Percentiles rank a stretch among this genome's conserved stretches.
Evolutionary conservation across 768 basidiomycete genomes (phyloP).

Genomic region (Pleurotus platypus): DNA sequence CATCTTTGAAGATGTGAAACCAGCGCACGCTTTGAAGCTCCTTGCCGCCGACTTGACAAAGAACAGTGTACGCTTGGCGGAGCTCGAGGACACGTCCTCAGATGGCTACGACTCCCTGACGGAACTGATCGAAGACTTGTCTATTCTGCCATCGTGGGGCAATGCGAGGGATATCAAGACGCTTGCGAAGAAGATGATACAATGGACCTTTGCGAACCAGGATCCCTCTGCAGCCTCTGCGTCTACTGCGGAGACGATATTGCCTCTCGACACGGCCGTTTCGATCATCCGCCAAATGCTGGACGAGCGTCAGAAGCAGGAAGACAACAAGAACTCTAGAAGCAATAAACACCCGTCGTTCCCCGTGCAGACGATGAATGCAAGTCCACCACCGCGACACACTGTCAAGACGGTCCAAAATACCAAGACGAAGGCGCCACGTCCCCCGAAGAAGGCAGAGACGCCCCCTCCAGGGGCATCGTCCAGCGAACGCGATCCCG

Average conservation of each 20-base stretch:
- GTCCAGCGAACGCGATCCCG: conserved; percentile 37
- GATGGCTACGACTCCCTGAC: conserved; percentile 30
- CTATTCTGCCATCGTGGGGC: conserved; percentile 55
- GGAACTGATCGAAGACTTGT: conserved; percentile 35
- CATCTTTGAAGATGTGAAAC: conserved; percentile 46
- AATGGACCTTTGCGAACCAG: conserved; percentile 27
- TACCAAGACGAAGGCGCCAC: conserved; percentile 8
- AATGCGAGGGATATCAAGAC: conserved; percentile 66
- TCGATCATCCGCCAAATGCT: conserved; percentile 15
- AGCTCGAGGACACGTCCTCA: conserved; percentile 29
- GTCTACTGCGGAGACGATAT: conserved; percentile 11
- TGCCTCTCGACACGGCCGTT: conserved; percentile 22
- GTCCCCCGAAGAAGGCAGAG: neutral
- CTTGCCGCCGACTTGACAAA: conserved; percentile 45
- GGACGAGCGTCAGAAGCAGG: conserved; percentile 14
- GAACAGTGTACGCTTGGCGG: conserved; percentile 32
- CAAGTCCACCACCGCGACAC: conserved; percentile 12
- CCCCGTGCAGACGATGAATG: conserved; percentile 10
- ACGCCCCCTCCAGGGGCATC: conserved; percentile 5
- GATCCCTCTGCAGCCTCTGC: neutral
- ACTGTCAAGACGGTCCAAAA: conserved; percentile 6
- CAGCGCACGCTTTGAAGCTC: conserved; percentile 46
- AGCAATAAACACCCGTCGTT: conserved; percentile 11
- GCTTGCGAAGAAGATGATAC: conserved; percentile 44
- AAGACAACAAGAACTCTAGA: conserved; percentile 2